A percentile compares a stretch with the other conserved stretches of the same genome.
These are phyloP conservation scores for Delonix regia DNA, from an alignment of 306 rosid genomes.

Conservation along the genomic window DNA sequence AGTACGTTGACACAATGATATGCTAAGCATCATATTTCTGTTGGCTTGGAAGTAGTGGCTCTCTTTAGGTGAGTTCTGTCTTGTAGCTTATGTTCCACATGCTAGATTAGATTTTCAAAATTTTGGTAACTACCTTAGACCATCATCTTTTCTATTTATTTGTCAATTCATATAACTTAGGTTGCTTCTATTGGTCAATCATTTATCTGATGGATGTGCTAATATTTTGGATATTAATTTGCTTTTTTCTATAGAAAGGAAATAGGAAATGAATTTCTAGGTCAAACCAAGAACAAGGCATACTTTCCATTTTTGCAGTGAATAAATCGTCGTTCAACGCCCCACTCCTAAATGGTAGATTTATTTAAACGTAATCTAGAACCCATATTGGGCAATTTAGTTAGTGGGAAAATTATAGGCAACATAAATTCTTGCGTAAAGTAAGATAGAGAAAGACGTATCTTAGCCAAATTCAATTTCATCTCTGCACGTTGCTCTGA, in stretches of 20 bases:
- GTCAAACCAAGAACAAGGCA: background rate
- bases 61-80: background rate
- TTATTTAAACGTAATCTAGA: too few relatives aligned
- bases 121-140: background rate
- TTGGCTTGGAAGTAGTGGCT: background rate
- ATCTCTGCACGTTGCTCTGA: background rate
- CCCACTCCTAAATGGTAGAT: too few relatives aligned
- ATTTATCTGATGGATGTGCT: background rate
- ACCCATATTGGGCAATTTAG: too few relatives aligned
- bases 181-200: background rate
- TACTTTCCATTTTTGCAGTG: background rate
- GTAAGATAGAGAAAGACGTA: background rate
- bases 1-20: slow-evolving; percentile 24
- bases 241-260: background rate
- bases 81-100: background rate
- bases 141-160: background rate
- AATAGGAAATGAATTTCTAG: background rate
- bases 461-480: background rate
- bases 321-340: too few relatives aligned
- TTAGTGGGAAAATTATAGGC: background rate
- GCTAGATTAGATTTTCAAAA: too few relatives aligned
- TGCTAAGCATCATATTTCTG: background rate
- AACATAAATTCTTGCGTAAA: background rate
- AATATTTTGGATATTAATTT: background rate
- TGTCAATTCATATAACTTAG: background rate